Evolutionary conservation across 306 rosid species (phyloP).

Genomic region (Datisca glomerata): DNA sequence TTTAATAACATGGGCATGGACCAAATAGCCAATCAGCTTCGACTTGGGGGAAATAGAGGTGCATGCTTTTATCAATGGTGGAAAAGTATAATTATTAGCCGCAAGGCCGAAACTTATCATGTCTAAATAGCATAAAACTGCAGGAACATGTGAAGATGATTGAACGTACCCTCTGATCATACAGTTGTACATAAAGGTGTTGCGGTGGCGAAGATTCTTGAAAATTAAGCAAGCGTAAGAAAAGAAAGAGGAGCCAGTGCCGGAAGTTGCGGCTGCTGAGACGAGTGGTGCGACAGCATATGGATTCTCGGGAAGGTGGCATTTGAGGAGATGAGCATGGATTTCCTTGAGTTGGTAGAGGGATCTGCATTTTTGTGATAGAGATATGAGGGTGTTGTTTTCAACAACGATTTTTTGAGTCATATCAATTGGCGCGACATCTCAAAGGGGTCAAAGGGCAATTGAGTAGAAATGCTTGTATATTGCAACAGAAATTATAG

Average conservation of each 20-base stretch:
- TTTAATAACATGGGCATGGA: slow-evolving; percentile 48
- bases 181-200: slow-evolving; percentile 55
- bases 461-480: no score
- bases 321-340: slow-evolving; percentile 59
- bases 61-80: slow-evolving; percentile 66
- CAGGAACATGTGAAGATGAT: slow-evolving; percentile 18
- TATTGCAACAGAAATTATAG: no score
- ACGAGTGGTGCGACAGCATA: slow-evolving; percentile 46
- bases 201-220: slow-evolving; percentile 32
- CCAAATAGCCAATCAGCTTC: slow-evolving; percentile 24
- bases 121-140: slow-evolving; percentile 36
- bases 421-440: no score
- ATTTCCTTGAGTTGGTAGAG: slow-evolving; percentile 57
- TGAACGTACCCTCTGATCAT: slow-evolving; percentile 56
- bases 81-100: slow-evolving; percentile 73
- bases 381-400: no score
- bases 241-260: slow-evolving; percentile 19
- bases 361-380: slow-evolving; percentile 46
- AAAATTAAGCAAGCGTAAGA: slow-evolving; percentile 49
- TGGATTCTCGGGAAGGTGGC: slow-evolving; percentile 25
- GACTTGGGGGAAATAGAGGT: slow-evolving; percentile 15
- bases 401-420: no score
- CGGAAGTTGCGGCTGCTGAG: slow-evolving; percentile 35
- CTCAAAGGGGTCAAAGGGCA: no score
- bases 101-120: slow-evolving; percentile 38